phyloP scores from a whole-genome alignment of 1,139 yeast genomes.

The Torulaspora globosa region DNA sequence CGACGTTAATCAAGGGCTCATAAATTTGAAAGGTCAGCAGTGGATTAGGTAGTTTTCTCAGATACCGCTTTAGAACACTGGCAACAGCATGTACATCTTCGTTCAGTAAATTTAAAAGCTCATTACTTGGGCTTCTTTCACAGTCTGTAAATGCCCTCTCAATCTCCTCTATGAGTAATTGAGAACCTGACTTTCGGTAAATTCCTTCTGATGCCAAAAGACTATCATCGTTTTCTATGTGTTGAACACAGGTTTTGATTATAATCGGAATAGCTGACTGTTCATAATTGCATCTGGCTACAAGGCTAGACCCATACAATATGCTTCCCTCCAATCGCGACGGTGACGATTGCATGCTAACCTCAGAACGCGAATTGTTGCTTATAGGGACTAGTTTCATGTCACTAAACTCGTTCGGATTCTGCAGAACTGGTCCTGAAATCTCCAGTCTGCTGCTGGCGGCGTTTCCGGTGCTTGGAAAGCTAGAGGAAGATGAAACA shows the following conservation, averaged over 20 bases:
- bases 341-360: constrained; percentile 13
- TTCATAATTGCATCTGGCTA: constrained; percentile 58
- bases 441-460: constrained; percentile 26
- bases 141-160: constrained; percentile 34
- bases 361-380: constrained; percentile 16
- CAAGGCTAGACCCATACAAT: constrained; percentile 43
- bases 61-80: constrained; percentile 78
- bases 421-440: constrained; percentile 38
- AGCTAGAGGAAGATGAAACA: constrained; percentile 17
- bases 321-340: constrained; percentile 17
- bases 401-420: constrained; percentile 36
- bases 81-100: constrained; percentile 86
- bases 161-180: constrained; percentile 43
- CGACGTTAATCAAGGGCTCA: constrained; percentile 55
- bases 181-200: constrained; percentile 86
- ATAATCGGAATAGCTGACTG: constrained; percentile 62
- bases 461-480: constrained; percentile 15
- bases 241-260: constrained; percentile 67
- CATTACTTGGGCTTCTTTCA: constrained; percentile 33
- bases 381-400: constrained; percentile 31
- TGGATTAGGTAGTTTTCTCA: constrained; percentile 82
- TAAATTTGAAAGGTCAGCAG: constrained; percentile 69
- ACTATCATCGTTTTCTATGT: constrained; percentile 67
- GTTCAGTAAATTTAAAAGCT: constrained; percentile 41
- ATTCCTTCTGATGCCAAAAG: constrained; percentile 69